Base-by-base conservation (phyloP, 2,329 filamentous ascomycete genomes). In the Phialemonium atrogriseum region DNA sequence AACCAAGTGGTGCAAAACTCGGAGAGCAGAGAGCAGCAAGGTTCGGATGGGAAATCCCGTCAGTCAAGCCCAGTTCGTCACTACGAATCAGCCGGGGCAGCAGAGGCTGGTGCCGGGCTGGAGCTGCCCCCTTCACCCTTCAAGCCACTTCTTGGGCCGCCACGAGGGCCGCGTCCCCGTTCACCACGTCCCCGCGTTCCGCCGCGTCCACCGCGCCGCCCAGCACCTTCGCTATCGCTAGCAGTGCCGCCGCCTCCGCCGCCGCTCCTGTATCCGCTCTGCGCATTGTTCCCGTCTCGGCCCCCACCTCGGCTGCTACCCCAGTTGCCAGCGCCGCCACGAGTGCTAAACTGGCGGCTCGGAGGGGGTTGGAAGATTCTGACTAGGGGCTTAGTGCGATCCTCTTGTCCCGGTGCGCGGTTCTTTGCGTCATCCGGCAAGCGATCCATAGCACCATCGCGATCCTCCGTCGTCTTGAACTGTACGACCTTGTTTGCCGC, bases 401-500 rank as follows among this genome's bases (percentile, higher is more conserved):
- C 82, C 47, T 80, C 80, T 19, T 75, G 70, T 13, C 46, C 45
- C 3, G 42, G 40, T 24, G 71, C 72, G 42, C 75, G 72, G 41
- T 77, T 83, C 68, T 88, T 89, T 47, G 80, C 70, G 25, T 91
- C 84, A 10, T 79, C 70, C 5, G 85, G 74, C 36, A 93, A 69
- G 42, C 77, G 78, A 24, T 77, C 73, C 49, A 94, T 70, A 20
- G 87, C 85, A 20, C 71, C 75, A 47, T 88, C 84, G 50, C 89
- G 84, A 30, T 94, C 84, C 44, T 93, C 82, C 4, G 67, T 52
- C 3, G 71, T 84, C 52, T 80, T 77, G 62, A 96, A 96, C 43
- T 88, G 80, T 16, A 85, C 86, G 30, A 94, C 84, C 61, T 81
- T 88, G 64, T 86, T 86, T 39, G 77, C 77, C 49, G 77, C 77